These are phyloP conservation scores for Tetraselmis striata DNA, from an alignment of 139 green algal genomes.

Conservation along the genomic window DNA sequence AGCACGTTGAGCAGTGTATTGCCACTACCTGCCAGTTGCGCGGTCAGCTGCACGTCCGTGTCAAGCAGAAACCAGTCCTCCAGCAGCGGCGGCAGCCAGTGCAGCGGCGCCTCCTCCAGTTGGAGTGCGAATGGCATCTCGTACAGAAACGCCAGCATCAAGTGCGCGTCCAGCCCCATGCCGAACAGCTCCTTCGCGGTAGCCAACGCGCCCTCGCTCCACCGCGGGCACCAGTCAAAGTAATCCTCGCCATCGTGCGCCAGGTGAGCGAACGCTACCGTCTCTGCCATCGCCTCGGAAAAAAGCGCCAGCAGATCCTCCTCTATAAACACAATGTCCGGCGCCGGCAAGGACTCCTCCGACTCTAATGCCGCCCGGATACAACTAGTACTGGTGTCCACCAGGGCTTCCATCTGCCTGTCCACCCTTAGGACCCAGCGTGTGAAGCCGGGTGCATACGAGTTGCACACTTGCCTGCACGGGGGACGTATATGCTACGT, in stretches of 20 bases:
- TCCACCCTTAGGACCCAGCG: too few relatives aligned
- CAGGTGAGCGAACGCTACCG: not conserved
- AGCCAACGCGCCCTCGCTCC: not conserved
- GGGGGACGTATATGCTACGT: too few relatives aligned
- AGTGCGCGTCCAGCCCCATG: not conserved
- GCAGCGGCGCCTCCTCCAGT: not conserved
- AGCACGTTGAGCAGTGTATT: not conserved
- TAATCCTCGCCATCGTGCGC: not conserved
- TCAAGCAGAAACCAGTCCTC: not conserved
- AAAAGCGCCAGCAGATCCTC: not conserved
- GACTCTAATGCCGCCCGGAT: too few relatives aligned
- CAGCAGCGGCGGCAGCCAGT: not conserved
- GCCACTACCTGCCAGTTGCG: not conserved
- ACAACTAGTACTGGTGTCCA: too few relatives aligned
- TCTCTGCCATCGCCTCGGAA: not conserved
- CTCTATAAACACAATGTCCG: too few relatives aligned
- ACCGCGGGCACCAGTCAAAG: not conserved
- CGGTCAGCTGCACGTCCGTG: not conserved
- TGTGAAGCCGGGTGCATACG: too few relatives aligned
- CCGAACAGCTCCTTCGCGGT: not conserved
- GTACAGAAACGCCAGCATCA: not conserved
- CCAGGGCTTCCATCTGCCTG: too few relatives aligned
- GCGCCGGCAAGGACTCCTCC: too few relatives aligned
- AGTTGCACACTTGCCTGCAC: too few relatives aligned
- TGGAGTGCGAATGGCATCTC: not conserved